Conservation (phyloP, 768 basidiomycete species). For the Lactarius indigo region DNA sequence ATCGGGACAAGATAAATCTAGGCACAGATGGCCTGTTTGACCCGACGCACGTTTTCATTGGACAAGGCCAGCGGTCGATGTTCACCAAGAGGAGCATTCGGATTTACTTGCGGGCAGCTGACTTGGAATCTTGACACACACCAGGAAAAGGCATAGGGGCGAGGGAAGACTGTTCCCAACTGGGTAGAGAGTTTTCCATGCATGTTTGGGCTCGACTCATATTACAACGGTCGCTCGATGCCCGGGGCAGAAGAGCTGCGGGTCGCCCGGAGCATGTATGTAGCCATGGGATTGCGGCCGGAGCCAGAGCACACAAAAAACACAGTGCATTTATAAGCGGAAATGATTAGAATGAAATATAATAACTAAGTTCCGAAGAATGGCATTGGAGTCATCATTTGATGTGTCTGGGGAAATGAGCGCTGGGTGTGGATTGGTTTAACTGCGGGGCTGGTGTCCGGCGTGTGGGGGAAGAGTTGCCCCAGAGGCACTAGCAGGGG, state of each 20-base stretch:
- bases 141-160: not conserved
- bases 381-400: slow-evolving; percentile 8
- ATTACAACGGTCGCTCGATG: not conserved
- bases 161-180: not conserved
- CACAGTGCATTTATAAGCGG: not conserved
- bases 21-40: not conserved
- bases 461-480: not conserved
- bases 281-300: slow-evolving; percentile 9
- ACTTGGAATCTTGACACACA: not conserved
- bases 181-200: slow-evolving; percentile 3
- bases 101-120: not conserved
- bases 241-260: slow-evolving; percentile 5
- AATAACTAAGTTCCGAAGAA: slow-evolving; percentile 10
- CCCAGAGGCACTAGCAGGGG: not conserved
- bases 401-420: slow-evolving; percentile 18
- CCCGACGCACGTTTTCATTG: not conserved
- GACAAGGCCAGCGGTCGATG: not conserved
- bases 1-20: not conserved
- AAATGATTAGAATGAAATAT: not conserved
- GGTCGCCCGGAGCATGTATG: slow-evolving; percentile 2
- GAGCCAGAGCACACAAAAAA: not conserved
- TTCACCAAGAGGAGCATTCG: not conserved
- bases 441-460: slow-evolving; percentile 8
- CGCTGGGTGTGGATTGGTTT: not conserved
- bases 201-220: not conserved